Evolutionary conservation across 305 asterid genomes (phyloP).

Genomic region (Rubia tinctorum): DNA sequence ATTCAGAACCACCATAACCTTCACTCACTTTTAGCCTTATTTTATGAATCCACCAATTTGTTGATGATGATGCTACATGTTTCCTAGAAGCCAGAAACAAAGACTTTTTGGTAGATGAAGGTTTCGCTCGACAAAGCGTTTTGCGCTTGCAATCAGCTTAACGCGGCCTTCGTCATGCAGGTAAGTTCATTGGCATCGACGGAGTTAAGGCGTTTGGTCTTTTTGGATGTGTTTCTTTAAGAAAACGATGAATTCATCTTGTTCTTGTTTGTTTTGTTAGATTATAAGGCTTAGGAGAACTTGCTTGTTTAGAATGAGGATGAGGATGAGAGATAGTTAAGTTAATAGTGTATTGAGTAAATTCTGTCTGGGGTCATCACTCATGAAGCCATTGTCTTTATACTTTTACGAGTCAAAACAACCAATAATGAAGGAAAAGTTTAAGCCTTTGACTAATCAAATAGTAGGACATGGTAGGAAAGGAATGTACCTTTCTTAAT

Average conservation of each 20-base stretch:
- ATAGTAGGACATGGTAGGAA: constrained; percentile 9
- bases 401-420: constrained; percentile 10
- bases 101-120: background rate
- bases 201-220: background rate
- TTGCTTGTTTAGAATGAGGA: background rate
- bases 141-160: background rate
- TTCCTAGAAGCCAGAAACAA: background rate
- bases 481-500: constrained; percentile 15
- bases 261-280: background rate
- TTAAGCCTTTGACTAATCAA: constrained; percentile 18
- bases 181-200: background rate
- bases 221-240: background rate
- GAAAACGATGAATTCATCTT: background rate
- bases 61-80: background rate
- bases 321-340: background rate
- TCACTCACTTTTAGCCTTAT: constrained; percentile 8
- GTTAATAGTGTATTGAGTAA: background rate
- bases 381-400: constrained; percentile 1
- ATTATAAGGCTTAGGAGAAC: background rate
- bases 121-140: background rate
- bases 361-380: constrained; percentile 2
- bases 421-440: constrained; percentile 15
- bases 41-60: constrained; percentile 14
- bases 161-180: background rate
- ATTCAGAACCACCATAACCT: constrained; percentile 15